Percentiles rank a stretch among this genome's conserved stretches.
Evolutionary conservation across 2,329 filamentous ascomycete species (phyloP).

Genomic region (Monosporascus sp.): DNA sequence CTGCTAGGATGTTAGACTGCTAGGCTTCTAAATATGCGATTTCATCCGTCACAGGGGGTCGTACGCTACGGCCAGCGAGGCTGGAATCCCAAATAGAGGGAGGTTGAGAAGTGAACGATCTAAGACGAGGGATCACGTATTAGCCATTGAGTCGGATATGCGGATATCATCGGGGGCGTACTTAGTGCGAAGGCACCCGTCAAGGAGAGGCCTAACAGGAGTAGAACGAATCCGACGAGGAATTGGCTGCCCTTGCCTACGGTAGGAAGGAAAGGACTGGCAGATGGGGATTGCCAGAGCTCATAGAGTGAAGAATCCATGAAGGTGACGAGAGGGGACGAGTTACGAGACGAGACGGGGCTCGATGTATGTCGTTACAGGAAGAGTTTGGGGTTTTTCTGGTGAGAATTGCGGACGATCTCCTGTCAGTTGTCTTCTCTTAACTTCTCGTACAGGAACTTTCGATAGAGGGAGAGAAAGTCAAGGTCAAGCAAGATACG

Average conservation of each 20-base stretch:
- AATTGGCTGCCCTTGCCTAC: slow-evolving; percentile 83
- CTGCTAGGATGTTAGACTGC: slow-evolving; percentile 40
- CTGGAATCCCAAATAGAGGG: slow-evolving; percentile 73
- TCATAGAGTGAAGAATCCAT: slow-evolving; percentile 81
- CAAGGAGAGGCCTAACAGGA: slow-evolving; percentile 66
- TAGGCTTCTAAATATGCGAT: slow-evolving; percentile 4
- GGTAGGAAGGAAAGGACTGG: slow-evolving; percentile 75
- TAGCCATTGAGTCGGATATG: background rate
- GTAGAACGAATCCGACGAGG: slow-evolving; percentile 68
- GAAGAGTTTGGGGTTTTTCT: background rate
- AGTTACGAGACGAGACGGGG: background rate
- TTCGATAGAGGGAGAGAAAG: too few species aligned
- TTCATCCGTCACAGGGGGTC: slow-evolving; percentile 27
- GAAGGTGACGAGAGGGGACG: slow-evolving; percentile 26
- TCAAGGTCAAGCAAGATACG: too few species aligned
- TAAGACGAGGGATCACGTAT: slow-evolving; percentile 33
- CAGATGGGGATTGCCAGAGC: slow-evolving; percentile 88
- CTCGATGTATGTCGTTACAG: too few species aligned
- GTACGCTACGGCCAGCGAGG: slow-evolving; percentile 86
- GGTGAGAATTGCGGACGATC: background rate
- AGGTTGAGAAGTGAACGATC: slow-evolving; percentile 79
- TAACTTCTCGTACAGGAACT: too few species aligned
- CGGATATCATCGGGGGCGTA: slow-evolving; percentile 38
- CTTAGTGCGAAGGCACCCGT: slow-evolving; percentile 81
- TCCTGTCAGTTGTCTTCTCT: too few species aligned